Evolutionary conservation across 2,329 filamentous ascomycete species (phyloP), one percentile per base, ranked within the genome.

Genomic region (Pleoardoris graminearum): DNA sequence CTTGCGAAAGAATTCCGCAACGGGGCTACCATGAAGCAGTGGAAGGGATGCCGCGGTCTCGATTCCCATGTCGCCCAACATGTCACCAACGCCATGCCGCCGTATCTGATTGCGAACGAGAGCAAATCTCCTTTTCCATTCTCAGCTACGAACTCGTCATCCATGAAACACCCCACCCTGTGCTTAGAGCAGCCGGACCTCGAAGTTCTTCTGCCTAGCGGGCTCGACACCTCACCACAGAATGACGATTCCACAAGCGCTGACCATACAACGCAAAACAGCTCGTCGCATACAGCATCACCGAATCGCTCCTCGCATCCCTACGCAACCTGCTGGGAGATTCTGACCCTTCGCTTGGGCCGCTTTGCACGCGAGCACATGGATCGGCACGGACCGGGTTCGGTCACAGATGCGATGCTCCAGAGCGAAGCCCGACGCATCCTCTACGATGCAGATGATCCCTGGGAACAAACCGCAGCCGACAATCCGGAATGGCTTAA

Each of bases 41-140:
- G 82, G 82, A 78, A 77, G 46, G 81, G 82, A 3, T 82, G 80
- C 58, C 75, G 82, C 61, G 82, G 81, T 3, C 63, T 84, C 4
- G 77, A 79, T 51, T 68, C 76, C 8, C 70, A 75, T 19, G 74
- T 80, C 10, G 78, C 78, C 6, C 72, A 76, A 3, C 74, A 77
- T 37, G 78, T 81, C 47, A 77, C 76, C 2, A 79, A 78, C 50
- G 78, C 78, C 3, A 80, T 81, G 78, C 78, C 78, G 12, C 78
- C 78, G 4, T 80, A 80, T 53, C 70, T 80, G 7, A 80, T 81
- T 37, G 77, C 76, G 22, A 75, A 77, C 30, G 78, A 81, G 57
- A 71, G 71, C 44, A 73, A 72, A 49, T 75, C 72, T 21, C 76
- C 76, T 0, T 72, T 76, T 44, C 78, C 78, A 0, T 80, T 80